Conservation (phyloP, 345 rosid genomes). For the Ceriops zippeliana region DNA sequence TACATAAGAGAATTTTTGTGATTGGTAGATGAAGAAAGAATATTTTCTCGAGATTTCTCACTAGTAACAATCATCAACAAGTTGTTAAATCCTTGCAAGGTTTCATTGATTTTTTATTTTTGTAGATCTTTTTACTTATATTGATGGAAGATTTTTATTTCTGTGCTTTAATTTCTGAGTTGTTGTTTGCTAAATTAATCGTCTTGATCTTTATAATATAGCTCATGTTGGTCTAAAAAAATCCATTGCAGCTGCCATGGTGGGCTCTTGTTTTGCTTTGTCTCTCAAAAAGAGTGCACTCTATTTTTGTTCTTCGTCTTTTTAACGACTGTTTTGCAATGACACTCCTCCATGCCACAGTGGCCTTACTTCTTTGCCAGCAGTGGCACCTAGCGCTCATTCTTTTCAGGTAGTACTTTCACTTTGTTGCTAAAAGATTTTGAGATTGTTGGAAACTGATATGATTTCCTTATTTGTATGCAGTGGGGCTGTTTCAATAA, state of each 20-base stretch:
- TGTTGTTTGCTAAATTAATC: not conserved
- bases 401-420: constrained; percentile 59
- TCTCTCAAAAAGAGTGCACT: constrained; percentile 86
- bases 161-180: not conserved
- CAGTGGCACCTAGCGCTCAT: constrained; percentile 83
- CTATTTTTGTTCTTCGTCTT: constrained; percentile 89
- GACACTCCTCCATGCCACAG: constrained; percentile 73
- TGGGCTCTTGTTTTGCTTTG: constrained; percentile 83
- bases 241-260: constrained; percentile 73
- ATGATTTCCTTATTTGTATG: constrained; percentile 14
- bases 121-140: too few species aligned
- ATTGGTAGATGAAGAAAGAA: too few species aligned
- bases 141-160: not conserved
- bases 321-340: constrained; percentile 92
- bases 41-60: too few species aligned
- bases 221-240: constrained; percentile 1
- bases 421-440: constrained; percentile 9
- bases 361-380: constrained; percentile 59
- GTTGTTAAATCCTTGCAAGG: too few species aligned
- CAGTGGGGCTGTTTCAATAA: constrained; percentile 82
- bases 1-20: too few species aligned
- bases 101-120: not conserved
- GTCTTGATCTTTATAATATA: not conserved
- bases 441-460: constrained; percentile 14
- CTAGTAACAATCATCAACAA: too few species aligned